Evolutionary conservation across 305 asterid genomes (phyloP).

Genomic region (Fraxinus angustifolia): DNA sequence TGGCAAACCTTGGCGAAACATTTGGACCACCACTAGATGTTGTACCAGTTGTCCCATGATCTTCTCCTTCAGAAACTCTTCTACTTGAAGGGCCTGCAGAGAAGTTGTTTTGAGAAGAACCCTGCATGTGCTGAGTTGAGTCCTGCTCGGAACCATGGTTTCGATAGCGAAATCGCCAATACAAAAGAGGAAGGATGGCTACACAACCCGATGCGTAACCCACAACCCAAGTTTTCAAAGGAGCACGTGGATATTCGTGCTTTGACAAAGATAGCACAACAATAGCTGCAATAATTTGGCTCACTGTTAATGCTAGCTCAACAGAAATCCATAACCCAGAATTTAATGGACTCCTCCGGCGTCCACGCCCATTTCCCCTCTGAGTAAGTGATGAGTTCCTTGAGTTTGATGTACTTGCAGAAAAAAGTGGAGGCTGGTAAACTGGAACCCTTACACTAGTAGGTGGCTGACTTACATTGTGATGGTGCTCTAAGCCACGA

Average conservation of each 20-base stretch:
- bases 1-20: conserved; percentile 47
- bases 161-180: conserved; percentile 76
- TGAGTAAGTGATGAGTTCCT: conserved; percentile 58
- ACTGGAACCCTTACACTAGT: conserved; percentile 55
- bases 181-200: conserved; percentile 75
- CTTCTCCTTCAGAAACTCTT: conserved; percentile 53
- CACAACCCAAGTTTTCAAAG: conserved; percentile 65
- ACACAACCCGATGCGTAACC: conserved; percentile 94
- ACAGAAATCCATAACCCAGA: conserved; percentile 87
- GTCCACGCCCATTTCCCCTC: conserved; percentile 58
- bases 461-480: conserved; percentile 53
- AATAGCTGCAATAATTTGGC: conserved; percentile 82
- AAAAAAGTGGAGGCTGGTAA: conserved; percentile 48
- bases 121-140: conserved; percentile 49
- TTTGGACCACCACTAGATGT: conserved; percentile 44
- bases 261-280: conserved; percentile 66
- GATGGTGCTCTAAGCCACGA: conserved; percentile 45
- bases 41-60: conserved; percentile 39
- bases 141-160: conserved; percentile 70
- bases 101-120: conserved; percentile 46
- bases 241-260: conserved; percentile 77
- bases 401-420: conserved; percentile 50
- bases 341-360: conserved; percentile 79
- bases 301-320: conserved; percentile 66
- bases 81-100: conserved; percentile 46